Evolutionary conservation across 177 flowering plant genomes (phyloP), one percentile per base, ranked within the genome.

Genomic region (Tripterygium wilfordii): DNA sequence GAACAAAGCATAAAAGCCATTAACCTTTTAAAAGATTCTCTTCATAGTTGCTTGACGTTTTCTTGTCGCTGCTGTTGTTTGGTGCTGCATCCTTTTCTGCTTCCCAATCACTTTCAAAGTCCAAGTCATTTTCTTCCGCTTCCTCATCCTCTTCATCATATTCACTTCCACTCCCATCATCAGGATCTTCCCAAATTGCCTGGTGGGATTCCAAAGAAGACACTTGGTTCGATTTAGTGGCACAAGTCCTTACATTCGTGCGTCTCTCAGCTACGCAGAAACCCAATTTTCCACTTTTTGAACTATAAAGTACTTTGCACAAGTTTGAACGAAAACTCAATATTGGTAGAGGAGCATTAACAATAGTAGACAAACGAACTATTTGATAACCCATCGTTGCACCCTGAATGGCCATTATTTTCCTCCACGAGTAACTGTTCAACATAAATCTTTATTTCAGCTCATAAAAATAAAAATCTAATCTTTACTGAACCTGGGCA

Each of bases 151-250:
- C 73, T n/a, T 68, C 74, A 4, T 75, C 81, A 36, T 47, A 30
- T 2, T 76, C 70, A 43, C 74, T 70, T 36, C 50, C 76, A 53
- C 64, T 70, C 14, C 82, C 87, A 48, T 73, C 90, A 36, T 68
- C 82, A 18, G 95, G 95, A 20, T 80, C 90, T 57, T 85, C 95
- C 95, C 95, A 83, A 25, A 21, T 32, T 12, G 51, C 63, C 33
- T 24, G 38, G 2, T 29, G 44, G 42, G 51, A 12, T 23, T 67
- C 45, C 33, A 37, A 32, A 8, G 47, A 31, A 16, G 63, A 38
- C 15, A 20, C 53, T 39, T 38, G 25, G 19, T 46, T 59, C 14
- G 57, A 43, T 28, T 24, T 38, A 23, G 12, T 33, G 22, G 16
- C 56, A 46, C n/a, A 22, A 49, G 20, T 32, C 23, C 53, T 58